Percentiles rank a stretch among this genome's conserved stretches.
phyloP scores from a whole-genome alignment of 1,284 basidiomycete genomes.

The Vanrija sp. region DNA sequence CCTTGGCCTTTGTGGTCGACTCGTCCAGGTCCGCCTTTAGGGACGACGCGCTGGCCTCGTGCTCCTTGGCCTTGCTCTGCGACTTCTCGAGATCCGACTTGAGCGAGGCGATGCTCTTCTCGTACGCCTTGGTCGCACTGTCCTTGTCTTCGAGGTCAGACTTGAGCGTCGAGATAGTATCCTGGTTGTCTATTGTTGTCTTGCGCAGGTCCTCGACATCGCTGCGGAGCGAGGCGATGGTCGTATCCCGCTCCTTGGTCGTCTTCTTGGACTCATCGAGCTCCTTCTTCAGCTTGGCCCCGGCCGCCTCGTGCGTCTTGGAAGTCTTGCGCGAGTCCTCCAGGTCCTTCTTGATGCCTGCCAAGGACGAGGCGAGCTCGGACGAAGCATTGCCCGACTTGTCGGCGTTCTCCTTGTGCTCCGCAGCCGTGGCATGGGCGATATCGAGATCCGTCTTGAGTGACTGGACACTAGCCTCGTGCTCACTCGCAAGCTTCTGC shows the following conservation, averaged over 20 bases:
- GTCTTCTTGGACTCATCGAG: slow-evolving; percentile 1
- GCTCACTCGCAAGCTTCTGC: slow-evolving; percentile 1
- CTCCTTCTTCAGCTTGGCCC: background rate
- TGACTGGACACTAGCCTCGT: background rate
- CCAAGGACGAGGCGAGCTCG: background rate
- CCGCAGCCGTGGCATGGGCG: background rate
- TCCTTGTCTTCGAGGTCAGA: background rate
- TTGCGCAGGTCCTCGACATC: too few species aligned
- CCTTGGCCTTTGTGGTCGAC: background rate
- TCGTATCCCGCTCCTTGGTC: background rate
- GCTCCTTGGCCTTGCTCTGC: background rate
- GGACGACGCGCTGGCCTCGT: background rate
- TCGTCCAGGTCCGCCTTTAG: slow-evolving; percentile 1
- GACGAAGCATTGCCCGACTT: background rate
- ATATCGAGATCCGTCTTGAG: slow-evolving; percentile 1
- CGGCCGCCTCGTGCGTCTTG: slow-evolving; percentile 1
- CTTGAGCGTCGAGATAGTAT: background rate
- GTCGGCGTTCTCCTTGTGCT: background rate
- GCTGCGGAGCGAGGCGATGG: background rate
- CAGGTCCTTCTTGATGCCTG: background rate
- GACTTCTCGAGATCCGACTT: slow-evolving; percentile 4
- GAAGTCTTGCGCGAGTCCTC: background rate
- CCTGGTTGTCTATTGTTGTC: slow-evolving; percentile 1
- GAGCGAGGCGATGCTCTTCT: slow-evolving; percentile 3
- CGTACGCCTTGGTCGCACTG: background rate